Evolutionary conservation across 2,329 filamentous ascomycete genomes (phyloP), one percentile per base, ranked within the genome.

Genomic region (Fonsecaea erecta): DNA sequence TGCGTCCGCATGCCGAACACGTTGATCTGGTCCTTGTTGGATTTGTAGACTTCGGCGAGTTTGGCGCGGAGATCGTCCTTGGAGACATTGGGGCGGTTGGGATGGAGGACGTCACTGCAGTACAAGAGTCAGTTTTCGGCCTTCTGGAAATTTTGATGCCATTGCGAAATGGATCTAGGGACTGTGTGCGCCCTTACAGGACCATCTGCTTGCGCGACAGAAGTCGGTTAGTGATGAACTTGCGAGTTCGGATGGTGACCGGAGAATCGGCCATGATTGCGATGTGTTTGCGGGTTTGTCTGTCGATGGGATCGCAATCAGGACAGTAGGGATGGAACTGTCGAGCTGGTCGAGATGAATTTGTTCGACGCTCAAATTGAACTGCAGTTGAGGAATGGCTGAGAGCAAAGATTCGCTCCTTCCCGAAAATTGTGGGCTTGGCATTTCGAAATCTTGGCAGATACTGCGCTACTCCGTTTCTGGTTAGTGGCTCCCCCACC

Each of bases 141-240:
- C 3, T 21, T 37, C 21, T 16, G 26, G 9, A 34, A 30, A 12
- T 48, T n/a, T n/a, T 14, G 28, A 14, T 55, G 32, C 30, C 3
- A 11, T 48, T 40, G 52, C 43, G 43, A 11, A 48, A 43, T 48
- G 11, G 40, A 43, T 51, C 67, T 63, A 67, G 55, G 55, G 21
- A 34, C 61, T 67, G 68, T 67, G 68, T 65, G 60, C 63, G 68
- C 71, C 90, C 91, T 88, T 92, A 97, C 94, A 97, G 91, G 85
- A 97, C 94, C 92, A 98, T 97, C 90, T 98, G 94, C 89, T 96
- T 97, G 83, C 94, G 91, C 82, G 90, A 92, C 81, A 99, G 90
- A 80, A 99, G 92, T 83, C 95, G 92, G 90, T 99, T 99, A 87
- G 93, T 92, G 86, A 98, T 96, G 91, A 99, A 99, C 88, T 98